These are phyloP conservation scores for Suillus spraguei DNA, from an alignment of 768 basidiomycete species.

Conservation along the genomic window DNA sequence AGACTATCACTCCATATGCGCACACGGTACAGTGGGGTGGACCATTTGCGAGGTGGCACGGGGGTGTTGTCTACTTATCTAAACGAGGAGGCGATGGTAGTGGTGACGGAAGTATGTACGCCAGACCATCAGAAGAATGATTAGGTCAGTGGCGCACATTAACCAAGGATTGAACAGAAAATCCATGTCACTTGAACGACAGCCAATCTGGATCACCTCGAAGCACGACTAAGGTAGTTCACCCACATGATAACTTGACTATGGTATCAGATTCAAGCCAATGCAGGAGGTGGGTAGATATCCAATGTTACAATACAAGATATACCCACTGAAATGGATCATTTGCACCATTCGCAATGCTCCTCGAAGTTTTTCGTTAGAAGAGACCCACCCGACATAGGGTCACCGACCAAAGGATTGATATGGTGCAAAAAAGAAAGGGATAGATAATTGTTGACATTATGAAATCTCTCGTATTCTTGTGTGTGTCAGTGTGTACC, in stretches of 20 bases:
- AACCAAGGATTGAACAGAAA: not conserved
- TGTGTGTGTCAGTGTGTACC: not conserved
- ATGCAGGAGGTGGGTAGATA: too few species aligned
- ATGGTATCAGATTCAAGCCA: too few species aligned
- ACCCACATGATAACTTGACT: too few species aligned
- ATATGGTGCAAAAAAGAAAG: not conserved
- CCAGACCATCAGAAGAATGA: slow-evolving; percentile 47
- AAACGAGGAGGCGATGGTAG: slow-evolving; percentile 55
- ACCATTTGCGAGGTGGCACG: slow-evolving; percentile 56
- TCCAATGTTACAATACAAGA: not conserved
- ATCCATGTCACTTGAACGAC: slow-evolving; percentile 53
- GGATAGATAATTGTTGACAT: not conserved
- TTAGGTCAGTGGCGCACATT: not conserved
- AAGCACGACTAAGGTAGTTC: too few species aligned
- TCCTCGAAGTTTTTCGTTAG: not conserved
- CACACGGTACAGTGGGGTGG: slow-evolving; percentile 34
- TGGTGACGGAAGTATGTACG: slow-evolving; percentile 66
- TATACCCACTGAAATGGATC: not conserved
- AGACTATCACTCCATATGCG: too few species aligned
- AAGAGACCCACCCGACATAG: not conserved
- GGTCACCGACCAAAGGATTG: not conserved
- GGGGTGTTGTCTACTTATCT: slow-evolving; percentile 42
- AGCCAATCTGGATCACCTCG: too few species aligned
- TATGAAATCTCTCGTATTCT: not conserved
- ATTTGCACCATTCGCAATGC: not conserved